These are phyloP conservation scores for Hemileccinum impolitum DNA, from an alignment of 768 basidiomycete genomes.

Conservation along the genomic window DNA sequence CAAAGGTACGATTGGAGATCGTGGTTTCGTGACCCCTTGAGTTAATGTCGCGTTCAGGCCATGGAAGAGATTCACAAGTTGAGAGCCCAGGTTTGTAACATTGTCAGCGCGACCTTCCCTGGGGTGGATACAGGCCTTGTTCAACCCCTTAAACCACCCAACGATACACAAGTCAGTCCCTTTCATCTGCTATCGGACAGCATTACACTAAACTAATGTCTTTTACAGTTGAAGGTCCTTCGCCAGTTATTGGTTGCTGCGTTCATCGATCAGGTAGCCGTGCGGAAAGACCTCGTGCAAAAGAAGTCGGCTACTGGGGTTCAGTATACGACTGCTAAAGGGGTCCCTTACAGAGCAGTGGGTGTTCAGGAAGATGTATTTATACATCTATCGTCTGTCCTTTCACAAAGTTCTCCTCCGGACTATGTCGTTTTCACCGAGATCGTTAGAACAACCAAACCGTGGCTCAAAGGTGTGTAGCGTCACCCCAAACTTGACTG, in stretches of 20 bases:
- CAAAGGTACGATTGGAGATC: constrained; percentile 57
- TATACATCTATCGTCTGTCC: constrained; percentile 86
- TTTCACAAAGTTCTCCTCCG: constrained; percentile 68
- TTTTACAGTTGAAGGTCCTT: constrained; percentile 77
- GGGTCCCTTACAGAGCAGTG: constrained; percentile 79
- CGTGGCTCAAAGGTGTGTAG: constrained; percentile 75
- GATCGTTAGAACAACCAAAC: constrained; percentile 66
- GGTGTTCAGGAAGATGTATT: constrained; percentile 85
- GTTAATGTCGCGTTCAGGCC: constrained; percentile 48
- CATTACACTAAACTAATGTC: constrained; percentile 4
- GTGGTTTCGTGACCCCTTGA: background rate
- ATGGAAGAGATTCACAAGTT: constrained; percentile 99
- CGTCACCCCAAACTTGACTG: background rate
- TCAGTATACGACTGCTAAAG: constrained; percentile 72
- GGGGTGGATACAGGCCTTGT: constrained; percentile 56
- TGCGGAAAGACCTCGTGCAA: constrained; percentile 79
- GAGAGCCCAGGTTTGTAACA: constrained; percentile 80
- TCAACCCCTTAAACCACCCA: constrained; percentile 72
- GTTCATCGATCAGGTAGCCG: constrained; percentile 94
- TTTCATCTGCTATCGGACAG: background rate
- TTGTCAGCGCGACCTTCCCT: constrained; percentile 78
- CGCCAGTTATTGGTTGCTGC: constrained; percentile 84
- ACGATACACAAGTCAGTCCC: constrained; percentile 61
- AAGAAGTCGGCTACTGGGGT: constrained; percentile 54
- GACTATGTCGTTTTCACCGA: constrained; percentile 87